phyloP scores from a whole-genome alignment of 768 basidiomycete genomes.

The Collybia sp. region DNA sequence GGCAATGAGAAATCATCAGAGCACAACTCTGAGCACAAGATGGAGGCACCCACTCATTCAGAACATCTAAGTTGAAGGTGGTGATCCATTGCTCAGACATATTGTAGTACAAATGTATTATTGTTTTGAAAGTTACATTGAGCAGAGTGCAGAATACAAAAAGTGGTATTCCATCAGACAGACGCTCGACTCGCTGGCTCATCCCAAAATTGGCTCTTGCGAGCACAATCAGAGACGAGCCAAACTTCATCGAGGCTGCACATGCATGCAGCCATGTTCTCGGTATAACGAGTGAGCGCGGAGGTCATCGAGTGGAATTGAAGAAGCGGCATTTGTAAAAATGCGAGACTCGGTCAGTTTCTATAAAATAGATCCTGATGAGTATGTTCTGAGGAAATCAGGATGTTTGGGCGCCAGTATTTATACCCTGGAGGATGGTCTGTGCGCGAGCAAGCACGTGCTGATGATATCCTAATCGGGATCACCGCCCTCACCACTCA shows the following conservation, averaged over 20 bases:
- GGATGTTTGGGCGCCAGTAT: background rate
- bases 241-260: background rate
- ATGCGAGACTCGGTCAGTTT: constrained; percentile 1
- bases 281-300: background rate
- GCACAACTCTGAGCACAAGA: too few relatives aligned
- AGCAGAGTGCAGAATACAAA: too few relatives aligned
- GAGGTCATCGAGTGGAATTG: background rate
- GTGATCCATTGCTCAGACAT: too few relatives aligned
- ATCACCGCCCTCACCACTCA: too few relatives aligned
- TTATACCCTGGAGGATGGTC: background rate
- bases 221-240: background rate
- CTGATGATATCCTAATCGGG: too few relatives aligned
- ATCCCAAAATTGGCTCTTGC: background rate
- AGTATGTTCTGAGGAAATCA: background rate
- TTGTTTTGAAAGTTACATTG: too few relatives aligned
- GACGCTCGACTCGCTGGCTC: background rate
- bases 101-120: too few relatives aligned
- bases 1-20: constrained; percentile 10
- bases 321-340: constrained; percentile 1
- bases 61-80: too few relatives aligned
- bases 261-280: background rate
- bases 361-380: constrained; percentile 1
- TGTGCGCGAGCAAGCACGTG: background rate
- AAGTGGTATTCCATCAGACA: background rate
- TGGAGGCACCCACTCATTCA: too few relatives aligned